Base-by-base conservation (phyloP, 495 filamentous ascomycete genomes). In the Podospora comata region DNA sequence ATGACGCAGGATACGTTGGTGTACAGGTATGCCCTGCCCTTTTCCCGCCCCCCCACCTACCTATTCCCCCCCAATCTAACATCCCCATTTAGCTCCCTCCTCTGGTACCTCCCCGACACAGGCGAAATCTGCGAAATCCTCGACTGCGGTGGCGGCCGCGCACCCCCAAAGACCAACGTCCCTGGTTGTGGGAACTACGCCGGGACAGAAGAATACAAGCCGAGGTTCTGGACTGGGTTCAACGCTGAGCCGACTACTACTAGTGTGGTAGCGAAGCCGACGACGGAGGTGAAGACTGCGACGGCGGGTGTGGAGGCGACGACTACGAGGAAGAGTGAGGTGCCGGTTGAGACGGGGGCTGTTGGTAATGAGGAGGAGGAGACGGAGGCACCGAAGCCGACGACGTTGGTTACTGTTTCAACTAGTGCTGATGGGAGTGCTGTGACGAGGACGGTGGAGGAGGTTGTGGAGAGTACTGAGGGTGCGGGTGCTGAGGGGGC, bases 121-220 rank as follows among this genome's bases (percentile, higher is more conserved):
- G 84, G 85, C 75, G 84, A 88, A 71, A 78, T 88, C 75, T 87
- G 86, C 80, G 75, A 79, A 15, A 69, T 81, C 65, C 78, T 86
- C 67, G 87, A 88, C 80, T 89, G 87, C 74, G 87, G 87, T 53
- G 87, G 87, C 67, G 87, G 86, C 53, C 79, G 81, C 62, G 87
- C 86, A 4, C 86, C 87, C 1, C 83, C 85, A 9, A 89, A 87
- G 77, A 83, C 82, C 34, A 79, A 77, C 44, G 81, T 85, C 26
- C 86, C 86, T 1, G 87, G 86, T 7, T 90, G 87, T 73, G 78
- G 82, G 0, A 69, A 67, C 16, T 90, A 90, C 75, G 74, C 72
- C 2, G 88, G 88, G 57, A 88, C 86, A 7, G 84, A 78, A 26
- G 84, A 84, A 19, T 80, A 85, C 65, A 78, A 79, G 26, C 81